These are phyloP conservation scores for Acer yangbiense DNA, from an alignment of 345 rosid genomes.

Conservation along the genomic window DNA sequence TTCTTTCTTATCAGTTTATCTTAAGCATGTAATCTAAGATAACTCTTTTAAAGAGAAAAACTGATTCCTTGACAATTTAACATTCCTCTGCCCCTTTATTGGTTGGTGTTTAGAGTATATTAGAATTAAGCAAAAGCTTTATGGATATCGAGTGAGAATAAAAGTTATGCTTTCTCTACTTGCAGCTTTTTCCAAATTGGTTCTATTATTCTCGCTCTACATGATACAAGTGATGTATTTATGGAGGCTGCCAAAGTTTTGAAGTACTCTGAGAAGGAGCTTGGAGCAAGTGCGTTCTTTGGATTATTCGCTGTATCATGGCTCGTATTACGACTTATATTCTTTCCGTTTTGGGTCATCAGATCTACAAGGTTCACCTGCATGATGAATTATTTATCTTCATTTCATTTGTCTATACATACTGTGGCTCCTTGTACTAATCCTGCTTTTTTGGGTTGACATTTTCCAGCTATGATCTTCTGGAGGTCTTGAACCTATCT, in stretches of 20 bases:
- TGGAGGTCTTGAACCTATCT: conserved; percentile 52
- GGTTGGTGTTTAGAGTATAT: not conserved
- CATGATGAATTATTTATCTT: conserved; percentile 19
- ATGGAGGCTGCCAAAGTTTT: conserved; percentile 92
- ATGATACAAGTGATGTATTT: conserved; percentile 91
- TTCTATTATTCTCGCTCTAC: conserved; percentile 79
- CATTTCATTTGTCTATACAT: not conserved
- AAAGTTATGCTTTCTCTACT: conserved; percentile 10
- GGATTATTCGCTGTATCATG: conserved; percentile 91
- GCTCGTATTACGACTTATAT: conserved; percentile 80
- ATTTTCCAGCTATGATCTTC: conserved; percentile 53
- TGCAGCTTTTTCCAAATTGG: conserved; percentile 87
- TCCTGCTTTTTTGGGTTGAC: conserved; percentile 19
- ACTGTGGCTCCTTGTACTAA: conserved; percentile 20
- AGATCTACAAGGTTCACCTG: conserved; percentile 63
- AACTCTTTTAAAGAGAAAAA: not conserved
- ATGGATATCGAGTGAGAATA: conserved; percentile 7
- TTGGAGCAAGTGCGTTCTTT: conserved; percentile 91
- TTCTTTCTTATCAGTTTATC: not conserved
- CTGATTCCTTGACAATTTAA: not conserved
- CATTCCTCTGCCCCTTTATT: not conserved
- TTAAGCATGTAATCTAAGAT: not conserved
- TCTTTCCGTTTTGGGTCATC: conserved; percentile 96
- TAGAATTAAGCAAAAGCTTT: conserved; percentile 3
- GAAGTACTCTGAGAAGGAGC: conserved; percentile 81